phyloP scores from a whole-genome alignment of 106 monocot species.

The Acorus gramineus region DNA sequence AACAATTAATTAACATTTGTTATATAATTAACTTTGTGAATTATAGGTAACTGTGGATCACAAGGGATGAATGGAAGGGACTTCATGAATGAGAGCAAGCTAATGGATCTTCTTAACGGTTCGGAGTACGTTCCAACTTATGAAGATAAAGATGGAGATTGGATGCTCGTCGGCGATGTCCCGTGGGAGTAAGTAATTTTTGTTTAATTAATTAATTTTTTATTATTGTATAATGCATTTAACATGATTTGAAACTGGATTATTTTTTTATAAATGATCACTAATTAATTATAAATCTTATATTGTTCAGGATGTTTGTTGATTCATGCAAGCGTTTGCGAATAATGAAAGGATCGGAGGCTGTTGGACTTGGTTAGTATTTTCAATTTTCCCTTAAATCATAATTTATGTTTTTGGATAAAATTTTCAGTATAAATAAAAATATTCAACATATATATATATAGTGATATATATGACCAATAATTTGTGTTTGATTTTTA shows the following conservation, averaged over 20 bases:
- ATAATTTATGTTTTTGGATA: neutral
- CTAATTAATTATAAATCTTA: neutral
- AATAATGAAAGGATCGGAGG: slow-evolving; percentile 95
- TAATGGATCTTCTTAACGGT: slow-evolving; percentile 59
- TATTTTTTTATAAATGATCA: too few relatives aligned
- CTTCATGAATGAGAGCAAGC: slow-evolving; percentile 63
- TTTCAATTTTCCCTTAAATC: neutral
- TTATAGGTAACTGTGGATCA: slow-evolving; percentile 21
- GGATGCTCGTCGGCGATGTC: slow-evolving; percentile 95
- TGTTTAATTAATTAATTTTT: neutral
- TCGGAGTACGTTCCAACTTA: slow-evolving; percentile 81
- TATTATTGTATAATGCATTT: too few relatives aligned
- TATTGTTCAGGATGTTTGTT: slow-evolving; percentile 72
- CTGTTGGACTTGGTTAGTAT: slow-evolving; percentile 71
- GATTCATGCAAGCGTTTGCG: slow-evolving; percentile 88
- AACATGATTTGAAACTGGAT: too few relatives aligned
- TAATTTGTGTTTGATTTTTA: neutral
- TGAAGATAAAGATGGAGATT: slow-evolving; percentile 93
- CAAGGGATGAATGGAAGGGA: slow-evolving; percentile 46
- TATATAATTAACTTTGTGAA: neutral
- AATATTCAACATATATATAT: neutral
- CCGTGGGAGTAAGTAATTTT: slow-evolving; percentile 73
- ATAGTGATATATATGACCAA: neutral
- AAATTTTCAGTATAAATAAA: neutral
- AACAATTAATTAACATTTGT: too few relatives aligned